Evolutionary conservation across 495 filamentous ascomycete genomes (phyloP), one percentile per base, ranked within the genome.

Genomic region (Penicillium arizonense): DNA sequence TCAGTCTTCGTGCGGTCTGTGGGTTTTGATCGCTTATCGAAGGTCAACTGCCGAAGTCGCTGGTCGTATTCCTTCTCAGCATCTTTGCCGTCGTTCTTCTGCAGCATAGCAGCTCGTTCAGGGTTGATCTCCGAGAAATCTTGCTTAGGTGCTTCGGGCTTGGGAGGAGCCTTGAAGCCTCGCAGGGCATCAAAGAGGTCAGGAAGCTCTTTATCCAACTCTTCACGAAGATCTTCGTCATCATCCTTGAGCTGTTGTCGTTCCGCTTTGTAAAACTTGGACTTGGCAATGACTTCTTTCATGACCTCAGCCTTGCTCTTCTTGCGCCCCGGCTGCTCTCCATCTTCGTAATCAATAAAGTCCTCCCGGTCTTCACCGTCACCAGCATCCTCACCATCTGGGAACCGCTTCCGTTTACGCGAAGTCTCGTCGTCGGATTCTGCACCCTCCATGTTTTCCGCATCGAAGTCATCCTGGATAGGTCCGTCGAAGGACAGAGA

Each of bases 231-330:
- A 60, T 96, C 91, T 23, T 92, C 91, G 61, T 98, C 92, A 40
- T 96, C 91, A 53, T 97, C 94, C 67, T 97, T 98, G 7, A 82
- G 81, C 48, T 89, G 83, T 72, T 97, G 95, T 18, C 94, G 86
- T 71, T 97, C 91, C 52, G 89, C 87, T 72, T 95, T 97, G 77
- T 96, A 78, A 24, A 89, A 79, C 66, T 97, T 99, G 3, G 95
- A 97, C 71, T 97, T 99, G 34, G 91, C 88, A 53, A 97, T 97
- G 53, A 97, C 84, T 69, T 98, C 95, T 59, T 93, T 87, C 87
- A 97, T 96, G 30, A 97, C 89, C 64, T 99, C 94, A 41, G 90
- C 83, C 67, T 93, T 97, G 16, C 84, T 88, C 73, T 96, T 99
- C 64, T 96, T 96, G 38, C 85, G 79, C 55, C 89, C 87, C 0